Conservation (phyloP, 176 grass and related monocot genomes). For the Musa acuminata region DNA sequence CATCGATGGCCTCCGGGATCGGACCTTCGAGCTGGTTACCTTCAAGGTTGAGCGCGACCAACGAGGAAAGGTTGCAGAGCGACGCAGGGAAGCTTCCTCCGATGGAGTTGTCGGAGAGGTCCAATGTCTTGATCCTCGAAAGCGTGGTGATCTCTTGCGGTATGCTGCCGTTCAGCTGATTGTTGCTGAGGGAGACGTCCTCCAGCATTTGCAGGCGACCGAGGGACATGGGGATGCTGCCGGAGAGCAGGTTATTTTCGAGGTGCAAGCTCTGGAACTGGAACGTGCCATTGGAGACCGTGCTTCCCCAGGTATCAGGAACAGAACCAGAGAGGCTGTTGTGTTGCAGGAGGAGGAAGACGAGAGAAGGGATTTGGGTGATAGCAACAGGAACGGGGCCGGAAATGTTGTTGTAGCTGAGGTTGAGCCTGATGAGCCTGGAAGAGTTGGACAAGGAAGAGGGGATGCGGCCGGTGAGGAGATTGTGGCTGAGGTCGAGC, state of each 20-base stretch:
- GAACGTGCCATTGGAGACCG: background rate
- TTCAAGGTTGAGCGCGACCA: constrained; percentile 39
- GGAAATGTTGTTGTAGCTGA: constrained; percentile 78
- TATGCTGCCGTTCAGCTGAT: constrained; percentile 57
- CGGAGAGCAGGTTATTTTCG: constrained; percentile 41
- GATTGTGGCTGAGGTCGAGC: constrained; percentile 83
- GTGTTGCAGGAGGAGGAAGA: constrained; percentile 43
- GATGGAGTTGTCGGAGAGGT: constrained; percentile 60
- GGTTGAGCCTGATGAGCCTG: constrained; percentile 48
- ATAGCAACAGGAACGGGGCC: constrained; percentile 42
- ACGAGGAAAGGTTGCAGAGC: constrained; percentile 41
- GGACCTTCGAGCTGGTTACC: constrained; percentile 43
- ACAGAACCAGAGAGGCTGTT: constrained; percentile 48
- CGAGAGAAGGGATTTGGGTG: constrained; percentile 36
- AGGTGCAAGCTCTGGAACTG: constrained; percentile 29
- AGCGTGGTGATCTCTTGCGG: constrained; percentile 51
- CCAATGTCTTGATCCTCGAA: constrained; percentile 44
- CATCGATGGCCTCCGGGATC: constrained; percentile 45
- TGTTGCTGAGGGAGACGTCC: constrained; percentile 43
- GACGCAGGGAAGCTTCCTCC: constrained; percentile 35
- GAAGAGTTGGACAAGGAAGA: constrained; percentile 43
- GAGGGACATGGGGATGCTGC: constrained; percentile 45
- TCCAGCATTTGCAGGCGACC: constrained; percentile 41
- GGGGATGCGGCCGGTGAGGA: constrained; percentile 51
- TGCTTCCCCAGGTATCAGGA: constrained; percentile 28